These are phyloP conservation scores for Apostasia ramifera DNA, from an alignment of 106 monocot species.

Conservation along the genomic window DNA sequence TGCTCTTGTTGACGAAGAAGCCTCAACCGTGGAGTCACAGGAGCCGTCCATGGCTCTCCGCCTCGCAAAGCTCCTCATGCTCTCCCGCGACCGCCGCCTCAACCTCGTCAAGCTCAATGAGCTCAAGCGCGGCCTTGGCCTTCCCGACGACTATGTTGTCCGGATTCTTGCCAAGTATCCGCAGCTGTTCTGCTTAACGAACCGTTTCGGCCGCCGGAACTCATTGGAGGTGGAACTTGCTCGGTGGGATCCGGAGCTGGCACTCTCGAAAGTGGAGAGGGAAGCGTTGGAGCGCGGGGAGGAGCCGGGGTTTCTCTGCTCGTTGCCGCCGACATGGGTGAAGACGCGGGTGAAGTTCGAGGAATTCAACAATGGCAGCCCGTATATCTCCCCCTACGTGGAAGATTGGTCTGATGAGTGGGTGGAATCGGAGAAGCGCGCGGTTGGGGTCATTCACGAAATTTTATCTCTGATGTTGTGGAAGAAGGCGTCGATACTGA, in stretches of 20 bases:
- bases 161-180: constrained; percentile 44
- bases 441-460: constrained; percentile 73
- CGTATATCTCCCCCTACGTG: constrained; percentile 69
- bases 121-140: constrained; percentile 62
- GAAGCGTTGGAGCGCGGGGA: constrained; percentile 8
- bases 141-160: constrained; percentile 77
- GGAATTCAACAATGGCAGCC: constrained; percentile 50
- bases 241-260: constrained; percentile 49
- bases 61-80: constrained; percentile 79
- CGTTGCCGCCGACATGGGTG: constrained; percentile 56
- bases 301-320: constrained; percentile 46
- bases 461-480: constrained; percentile 76
- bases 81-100: constrained; percentile 47
- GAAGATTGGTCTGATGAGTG: constrained; percentile 14
- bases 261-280: constrained; percentile 50
- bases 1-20: constrained; percentile 66
- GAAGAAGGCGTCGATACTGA: constrained; percentile 86
- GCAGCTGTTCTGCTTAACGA: constrained; percentile 54
- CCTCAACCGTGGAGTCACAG: constrained; percentile 11
- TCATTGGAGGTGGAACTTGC: constrained; percentile 84
- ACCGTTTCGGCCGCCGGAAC: constrained; percentile 29
- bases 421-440: constrained; percentile 41
- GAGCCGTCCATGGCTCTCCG: constrained; percentile 42
- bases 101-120: constrained; percentile 62
- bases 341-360: constrained; percentile 43